Conservation (phyloP, 345 rosid species). For the Hirschfeldia incana region DNA sequence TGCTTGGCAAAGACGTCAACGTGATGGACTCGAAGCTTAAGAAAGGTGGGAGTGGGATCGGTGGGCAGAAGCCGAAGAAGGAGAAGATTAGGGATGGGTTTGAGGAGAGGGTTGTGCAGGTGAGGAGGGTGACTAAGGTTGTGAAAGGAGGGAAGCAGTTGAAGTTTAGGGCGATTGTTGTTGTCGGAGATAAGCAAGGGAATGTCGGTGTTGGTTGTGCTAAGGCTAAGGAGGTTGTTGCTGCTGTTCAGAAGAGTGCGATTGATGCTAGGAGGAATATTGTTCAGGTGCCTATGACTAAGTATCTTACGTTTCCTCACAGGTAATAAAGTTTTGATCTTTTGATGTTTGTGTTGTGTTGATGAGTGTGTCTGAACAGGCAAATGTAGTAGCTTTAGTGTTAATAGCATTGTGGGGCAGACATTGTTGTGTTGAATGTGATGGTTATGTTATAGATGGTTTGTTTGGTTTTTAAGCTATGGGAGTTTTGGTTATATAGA, state of each 20-base stretch:
- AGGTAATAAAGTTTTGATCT: conserved; percentile 45
- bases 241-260: conserved; percentile 79
- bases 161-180: conserved; percentile 77
- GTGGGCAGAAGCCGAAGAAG: conserved; percentile 52
- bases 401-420: background rate
- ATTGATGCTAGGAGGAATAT: conserved; percentile 76
- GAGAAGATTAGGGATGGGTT: conserved; percentile 73
- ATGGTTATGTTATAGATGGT: background rate
- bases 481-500: conserved; percentile 40
- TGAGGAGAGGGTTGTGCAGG: conserved; percentile 89
- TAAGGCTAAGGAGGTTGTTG: conserved; percentile 78
- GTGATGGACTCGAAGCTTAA: conserved; percentile 72
- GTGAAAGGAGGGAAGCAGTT: conserved; percentile 92
- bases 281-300: conserved; percentile 80
- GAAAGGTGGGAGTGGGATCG: conserved; percentile 44
- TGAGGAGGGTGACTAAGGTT: conserved; percentile 80
- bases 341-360: conserved; percentile 13
- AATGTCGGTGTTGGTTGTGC: conserved; percentile 88
- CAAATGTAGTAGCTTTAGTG: background rate
- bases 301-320: conserved; percentile 84
- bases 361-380: background rate
- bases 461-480: conserved; percentile 11
- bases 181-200: conserved; percentile 83
- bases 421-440: background rate
- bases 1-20: conserved; percentile 57